Percentiles rank a stretch among this genome's conserved stretches.
Evolutionary conservation across 345 rosid species (phyloP).

Genomic region (Pelargonium nanum): DNA sequence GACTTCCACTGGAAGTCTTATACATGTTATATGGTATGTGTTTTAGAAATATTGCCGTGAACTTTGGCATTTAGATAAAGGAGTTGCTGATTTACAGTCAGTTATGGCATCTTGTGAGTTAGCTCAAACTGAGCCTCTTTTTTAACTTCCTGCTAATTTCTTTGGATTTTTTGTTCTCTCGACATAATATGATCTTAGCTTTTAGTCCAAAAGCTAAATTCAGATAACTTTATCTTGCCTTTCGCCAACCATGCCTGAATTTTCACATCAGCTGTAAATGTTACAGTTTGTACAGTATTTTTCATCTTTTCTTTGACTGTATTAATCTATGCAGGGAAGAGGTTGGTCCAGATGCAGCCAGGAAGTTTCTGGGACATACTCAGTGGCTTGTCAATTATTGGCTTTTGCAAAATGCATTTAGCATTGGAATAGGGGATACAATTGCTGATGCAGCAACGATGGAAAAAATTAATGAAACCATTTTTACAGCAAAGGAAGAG

Average conservation of each 20-base stretch:
- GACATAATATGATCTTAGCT: neutral
- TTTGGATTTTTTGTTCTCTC: neutral
- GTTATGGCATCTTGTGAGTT: neutral
- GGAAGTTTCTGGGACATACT: conserved; percentile 95
- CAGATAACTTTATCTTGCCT: neutral
- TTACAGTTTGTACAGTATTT: neutral
- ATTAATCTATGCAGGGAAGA: conserved; percentile 61
- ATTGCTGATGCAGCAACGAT: conserved; percentile 93
- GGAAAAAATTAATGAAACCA: conserved; percentile 88
- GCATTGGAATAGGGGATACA: conserved; percentile 97
- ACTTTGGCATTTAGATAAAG: neutral
- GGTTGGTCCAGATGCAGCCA: conserved; percentile 99
- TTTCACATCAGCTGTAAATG: neutral
- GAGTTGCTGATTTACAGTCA: too few relatives aligned
- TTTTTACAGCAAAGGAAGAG: conserved; percentile 63
- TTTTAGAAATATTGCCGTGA: conserved; percentile 5
- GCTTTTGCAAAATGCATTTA: conserved; percentile 91
- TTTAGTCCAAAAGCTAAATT: neutral
- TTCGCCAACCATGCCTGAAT: neutral
- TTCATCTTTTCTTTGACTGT: conserved; percentile 4
- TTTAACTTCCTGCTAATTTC: neutral
- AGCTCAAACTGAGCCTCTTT: neutral
- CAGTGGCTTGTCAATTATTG: conserved; percentile 99
- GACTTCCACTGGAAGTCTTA: conserved; percentile 82
- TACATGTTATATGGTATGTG: conserved; percentile 86